These are phyloP conservation scores for Silene coronaria DNA, from an alignment of 179 eudicot genomes.

Conservation along the genomic window DNA sequence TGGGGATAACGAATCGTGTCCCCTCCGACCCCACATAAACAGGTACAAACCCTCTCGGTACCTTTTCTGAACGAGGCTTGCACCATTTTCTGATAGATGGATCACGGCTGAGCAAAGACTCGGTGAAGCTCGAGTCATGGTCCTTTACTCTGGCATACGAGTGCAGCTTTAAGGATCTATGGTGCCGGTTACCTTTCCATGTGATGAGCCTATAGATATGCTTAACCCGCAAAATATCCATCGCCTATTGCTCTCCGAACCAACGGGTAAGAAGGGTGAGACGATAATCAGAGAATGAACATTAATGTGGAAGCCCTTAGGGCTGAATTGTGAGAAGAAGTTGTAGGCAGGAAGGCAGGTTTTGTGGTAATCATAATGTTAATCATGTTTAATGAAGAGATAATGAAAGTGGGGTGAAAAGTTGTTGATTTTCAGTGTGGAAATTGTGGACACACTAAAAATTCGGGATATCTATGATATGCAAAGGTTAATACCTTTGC, in stretches of 20 bases:
- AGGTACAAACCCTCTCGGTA: constrained; percentile 21
- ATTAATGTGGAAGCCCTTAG: constrained; percentile 7
- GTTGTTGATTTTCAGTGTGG: neutral
- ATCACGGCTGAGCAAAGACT: constrained; percentile 13
- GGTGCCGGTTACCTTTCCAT: constrained; percentile 11
- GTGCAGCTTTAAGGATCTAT: neutral
- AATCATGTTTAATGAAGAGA: neutral
- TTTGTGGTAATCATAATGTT: constrained; percentile 4
- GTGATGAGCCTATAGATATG: neutral
- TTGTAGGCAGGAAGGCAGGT: neutral
- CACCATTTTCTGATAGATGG: constrained; percentile 11
- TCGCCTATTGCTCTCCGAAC: neutral
- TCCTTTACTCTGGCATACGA: neutral
- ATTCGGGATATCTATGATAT: constrained; percentile 4
- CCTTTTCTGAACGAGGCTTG: constrained; percentile 11
- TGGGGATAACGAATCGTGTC: constrained; percentile 22
- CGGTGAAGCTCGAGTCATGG: neutral
- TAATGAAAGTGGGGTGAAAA: neutral
- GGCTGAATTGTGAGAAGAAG: neutral
- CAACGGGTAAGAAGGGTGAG: neutral
- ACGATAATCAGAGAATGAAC: neutral
- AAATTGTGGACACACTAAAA: constrained; percentile 15
- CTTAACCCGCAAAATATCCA: neutral
- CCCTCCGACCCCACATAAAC: constrained; percentile 23
- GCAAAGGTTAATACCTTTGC: constrained; percentile 21